A percentile compares a stretch with the other conserved stretches of the same genome.
phyloP scores from a whole-genome alignment of 345 rosid genomes.

The Gossypium bickii region DNA sequence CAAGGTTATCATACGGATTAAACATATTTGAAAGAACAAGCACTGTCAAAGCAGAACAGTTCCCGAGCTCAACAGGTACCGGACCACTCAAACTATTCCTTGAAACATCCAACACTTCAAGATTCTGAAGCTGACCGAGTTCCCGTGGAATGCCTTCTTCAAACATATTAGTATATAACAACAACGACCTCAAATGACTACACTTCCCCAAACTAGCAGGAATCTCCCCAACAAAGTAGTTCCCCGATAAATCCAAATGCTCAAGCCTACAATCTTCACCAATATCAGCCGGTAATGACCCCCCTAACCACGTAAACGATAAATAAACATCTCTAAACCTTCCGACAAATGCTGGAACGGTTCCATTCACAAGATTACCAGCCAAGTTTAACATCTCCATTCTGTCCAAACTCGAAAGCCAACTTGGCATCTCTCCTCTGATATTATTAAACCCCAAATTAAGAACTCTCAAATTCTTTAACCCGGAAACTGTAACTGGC shows the following conservation, averaged over 20 bases:
- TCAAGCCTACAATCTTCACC: conserved; percentile 74
- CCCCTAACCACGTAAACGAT: conserved; percentile 53
- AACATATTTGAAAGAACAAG: conserved; percentile 68
- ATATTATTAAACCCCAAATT: conserved; percentile 77
- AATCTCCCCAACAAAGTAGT: conserved; percentile 59
- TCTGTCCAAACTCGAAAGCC: conserved; percentile 30
- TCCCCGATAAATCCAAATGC: conserved; percentile 83
- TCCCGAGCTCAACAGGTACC: conserved; percentile 70
- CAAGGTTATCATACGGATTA: conserved; percentile 39
- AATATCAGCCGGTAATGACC: conserved; percentile 53
- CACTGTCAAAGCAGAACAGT: conserved; percentile 58
- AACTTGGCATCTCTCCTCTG: conserved; percentile 54
- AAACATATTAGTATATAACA: conserved; percentile 66
- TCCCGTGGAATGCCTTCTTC: conserved; percentile 67
- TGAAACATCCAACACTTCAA: conserved; percentile 83
- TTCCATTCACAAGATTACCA: conserved; percentile 69
- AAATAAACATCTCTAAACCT: conserved; percentile 58
- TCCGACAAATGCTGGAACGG: conserved; percentile 64
- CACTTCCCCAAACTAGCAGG: conserved; percentile 72
- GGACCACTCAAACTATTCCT: conserved; percentile 74
- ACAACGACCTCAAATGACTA: conserved; percentile 45
- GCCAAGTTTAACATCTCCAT: conserved; percentile 71
- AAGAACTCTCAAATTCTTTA: conserved; percentile 54
- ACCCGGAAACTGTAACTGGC: conserved; percentile 46
- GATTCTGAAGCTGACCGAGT: conserved; percentile 65